Base-by-base conservation (phyloP, 1,139 yeast species). In the Protomyces gravidus region DNA sequence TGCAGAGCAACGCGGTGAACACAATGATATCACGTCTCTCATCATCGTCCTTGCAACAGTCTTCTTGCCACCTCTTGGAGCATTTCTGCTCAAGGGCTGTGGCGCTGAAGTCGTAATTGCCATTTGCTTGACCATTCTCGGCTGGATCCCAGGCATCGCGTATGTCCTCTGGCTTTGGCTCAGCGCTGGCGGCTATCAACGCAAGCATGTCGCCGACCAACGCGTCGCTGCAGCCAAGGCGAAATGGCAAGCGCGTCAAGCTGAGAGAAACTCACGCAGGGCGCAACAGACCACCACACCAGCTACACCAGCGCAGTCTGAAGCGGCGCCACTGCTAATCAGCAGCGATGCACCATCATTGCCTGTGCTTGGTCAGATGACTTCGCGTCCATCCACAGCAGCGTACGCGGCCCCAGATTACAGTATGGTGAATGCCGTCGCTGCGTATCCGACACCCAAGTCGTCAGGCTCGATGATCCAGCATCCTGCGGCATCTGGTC, bases 51-150 rank as follows among this genome's bases (percentile, higher is more conserved):
- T 57, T 27, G 21, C 42, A 6, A 50, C 51, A 21, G 26, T 57
- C 19, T 36, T 57, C 30, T 2, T 63, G 13, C 66, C 66, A 2
- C 66, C 66, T 3, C 52, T 63, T 5, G 66, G 65, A 26, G 63
- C 64, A 13, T 52, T 51, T 30, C 50, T 64, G 55, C 55, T 64
- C 56, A 48, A 55, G 3, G 66, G 66, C 11, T 64, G 66, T 50
- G 61, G 65, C n/a, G 63, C 62, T 26, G 66, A 63, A 26, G 50
- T 64, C 36, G 33, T 63, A 39, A 63, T 64, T 42, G 61, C 61
- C 45, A 46, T 62, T 21, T 50, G 53, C 15, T 61, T 64, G 47
- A 62, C 65, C 7, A 15, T 64, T 15, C 65, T 64, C 19, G 66
- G 65, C 19, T 63, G 63, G 55, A 28, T 64, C 13, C 66, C 66